phyloP scores from a whole-genome alignment of 2,329 filamentous ascomycete genomes.

The Phyllosticta citriasiana region DNA sequence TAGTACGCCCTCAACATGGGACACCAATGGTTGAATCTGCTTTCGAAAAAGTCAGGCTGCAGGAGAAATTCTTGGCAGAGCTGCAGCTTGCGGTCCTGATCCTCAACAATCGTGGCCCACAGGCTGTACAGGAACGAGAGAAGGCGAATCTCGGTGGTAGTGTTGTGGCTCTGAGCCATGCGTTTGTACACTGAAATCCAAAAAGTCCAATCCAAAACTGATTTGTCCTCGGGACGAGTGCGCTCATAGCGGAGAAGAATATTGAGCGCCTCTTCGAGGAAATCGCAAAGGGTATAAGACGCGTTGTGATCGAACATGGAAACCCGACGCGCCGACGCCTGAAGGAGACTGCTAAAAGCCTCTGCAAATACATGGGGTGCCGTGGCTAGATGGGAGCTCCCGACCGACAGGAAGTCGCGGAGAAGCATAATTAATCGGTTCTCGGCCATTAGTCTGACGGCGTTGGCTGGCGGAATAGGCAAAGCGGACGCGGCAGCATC shows the following conservation, averaged over 20 bases:
- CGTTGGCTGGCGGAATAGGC: slow-evolving; percentile 57
- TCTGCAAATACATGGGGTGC: slow-evolving; percentile 65
- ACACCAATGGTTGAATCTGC: slow-evolving; percentile 87
- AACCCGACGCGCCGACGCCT: slow-evolving; percentile 62
- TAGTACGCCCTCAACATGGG: slow-evolving; percentile 92
- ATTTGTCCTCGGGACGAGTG: slow-evolving; percentile 22
- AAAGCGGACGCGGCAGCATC: slow-evolving; percentile 58
- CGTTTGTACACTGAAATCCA: slow-evolving; percentile 73
- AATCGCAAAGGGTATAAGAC: slow-evolving; percentile 85
- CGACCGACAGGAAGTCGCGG: slow-evolving; percentile 64
- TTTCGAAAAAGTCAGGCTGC: slow-evolving; percentile 63
- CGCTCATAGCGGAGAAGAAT: slow-evolving; percentile 54
- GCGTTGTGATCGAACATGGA: slow-evolving; percentile 74
- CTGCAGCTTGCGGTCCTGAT: slow-evolving; percentile 56
- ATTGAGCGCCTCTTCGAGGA: slow-evolving; percentile 69
- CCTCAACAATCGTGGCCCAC: slow-evolving; percentile 62
- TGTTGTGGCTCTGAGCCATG: slow-evolving; percentile 76
- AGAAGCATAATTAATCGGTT: slow-evolving; percentile 75
- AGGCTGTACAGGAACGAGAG: slow-evolving; percentile 71
- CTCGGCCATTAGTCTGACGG: slow-evolving; percentile 74
- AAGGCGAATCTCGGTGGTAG: slow-evolving; percentile 78
- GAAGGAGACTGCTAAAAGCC: slow-evolving; percentile 63
- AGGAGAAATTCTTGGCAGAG: slow-evolving; percentile 70
- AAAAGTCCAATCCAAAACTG: slow-evolving; percentile 66
- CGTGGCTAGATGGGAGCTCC: slow-evolving; percentile 41